Evolutionary conservation across 2,329 filamentous ascomycete genomes (phyloP).

Genomic region (Colletotrichum trifolii): DNA sequence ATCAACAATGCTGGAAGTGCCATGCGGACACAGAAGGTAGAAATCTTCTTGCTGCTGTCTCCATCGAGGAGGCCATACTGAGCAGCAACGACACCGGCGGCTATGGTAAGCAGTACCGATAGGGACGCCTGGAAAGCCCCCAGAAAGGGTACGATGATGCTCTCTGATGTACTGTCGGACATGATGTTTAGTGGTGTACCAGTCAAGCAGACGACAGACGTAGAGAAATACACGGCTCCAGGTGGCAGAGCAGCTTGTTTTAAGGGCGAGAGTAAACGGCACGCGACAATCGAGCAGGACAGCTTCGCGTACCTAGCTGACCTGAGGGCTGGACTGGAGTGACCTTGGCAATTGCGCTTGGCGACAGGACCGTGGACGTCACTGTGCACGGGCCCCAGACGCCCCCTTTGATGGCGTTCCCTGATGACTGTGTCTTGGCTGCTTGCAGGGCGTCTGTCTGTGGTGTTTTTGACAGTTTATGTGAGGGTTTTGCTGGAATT

Average conservation of each 20-base stretch:
- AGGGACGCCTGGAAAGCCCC: constrained; percentile 59
- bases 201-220: not conserved
- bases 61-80: constrained; percentile 50
- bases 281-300: constrained; percentile 7
- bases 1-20: constrained; percentile 59
- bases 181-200: not conserved
- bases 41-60: constrained; percentile 52
- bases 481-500: not conserved
- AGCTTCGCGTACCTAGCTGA: not conserved
- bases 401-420: constrained; percentile 14
- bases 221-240: not conserved
- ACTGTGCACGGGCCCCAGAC: constrained; percentile 28
- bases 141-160: constrained; percentile 51
- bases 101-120: constrained; percentile 59
- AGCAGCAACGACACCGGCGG: constrained; percentile 55
- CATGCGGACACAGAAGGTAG: constrained; percentile 58
- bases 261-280: constrained; percentile 8
- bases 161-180: constrained; percentile 28
- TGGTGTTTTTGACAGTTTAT: constrained; percentile 6
- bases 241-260: not conserved
- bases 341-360: constrained; percentile 26
- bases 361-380: constrained; percentile 30
- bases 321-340: constrained; percentile 16
- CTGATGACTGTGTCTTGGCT: constrained; percentile 12
- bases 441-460: constrained; percentile 11